Conservation (phyloP, 2,329 filamentous ascomycete species). For the Cryphonectria japonica region DNA sequence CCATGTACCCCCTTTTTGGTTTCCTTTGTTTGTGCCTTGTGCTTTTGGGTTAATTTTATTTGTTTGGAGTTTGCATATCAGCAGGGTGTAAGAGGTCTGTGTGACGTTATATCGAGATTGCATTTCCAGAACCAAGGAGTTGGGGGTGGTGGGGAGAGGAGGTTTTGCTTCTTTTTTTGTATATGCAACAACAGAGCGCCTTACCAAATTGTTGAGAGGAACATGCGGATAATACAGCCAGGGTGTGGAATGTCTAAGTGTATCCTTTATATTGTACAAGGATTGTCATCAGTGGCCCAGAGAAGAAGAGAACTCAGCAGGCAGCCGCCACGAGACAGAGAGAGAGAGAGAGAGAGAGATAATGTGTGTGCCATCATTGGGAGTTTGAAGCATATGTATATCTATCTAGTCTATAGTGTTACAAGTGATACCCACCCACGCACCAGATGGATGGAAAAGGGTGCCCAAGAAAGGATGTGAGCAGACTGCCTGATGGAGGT, state of each 20-base stretch:
- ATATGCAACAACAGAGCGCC: neutral
- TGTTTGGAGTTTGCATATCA: conserved; percentile 14
- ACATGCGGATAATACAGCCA: neutral
- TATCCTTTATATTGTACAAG: neutral
- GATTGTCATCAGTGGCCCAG: neutral
- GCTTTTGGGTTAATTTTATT: neutral
- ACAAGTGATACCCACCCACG: conserved; percentile 7
- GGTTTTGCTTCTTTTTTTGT: neutral
- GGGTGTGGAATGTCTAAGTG: neutral
- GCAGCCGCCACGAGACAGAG: no score
- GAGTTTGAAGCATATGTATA: neutral
- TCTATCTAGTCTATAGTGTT: neutral
- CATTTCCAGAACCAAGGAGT: neutral
- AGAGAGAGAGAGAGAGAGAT: neutral
- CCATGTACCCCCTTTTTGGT: neutral
- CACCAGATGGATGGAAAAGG: no score
- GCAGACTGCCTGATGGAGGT: neutral
- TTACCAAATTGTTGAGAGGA: neutral
- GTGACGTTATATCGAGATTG: conserved; percentile 1
- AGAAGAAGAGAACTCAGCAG: no score
- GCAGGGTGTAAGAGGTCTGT: conserved; percentile 3
- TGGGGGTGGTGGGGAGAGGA: no score
- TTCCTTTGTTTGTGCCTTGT: conserved; percentile 16
- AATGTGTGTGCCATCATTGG: neutral
- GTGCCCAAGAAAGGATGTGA: neutral